These are phyloP conservation scores for Microsporum canis DNA, from an alignment of 2,329 filamentous ascomycete species.

Conservation along the genomic window DNA sequence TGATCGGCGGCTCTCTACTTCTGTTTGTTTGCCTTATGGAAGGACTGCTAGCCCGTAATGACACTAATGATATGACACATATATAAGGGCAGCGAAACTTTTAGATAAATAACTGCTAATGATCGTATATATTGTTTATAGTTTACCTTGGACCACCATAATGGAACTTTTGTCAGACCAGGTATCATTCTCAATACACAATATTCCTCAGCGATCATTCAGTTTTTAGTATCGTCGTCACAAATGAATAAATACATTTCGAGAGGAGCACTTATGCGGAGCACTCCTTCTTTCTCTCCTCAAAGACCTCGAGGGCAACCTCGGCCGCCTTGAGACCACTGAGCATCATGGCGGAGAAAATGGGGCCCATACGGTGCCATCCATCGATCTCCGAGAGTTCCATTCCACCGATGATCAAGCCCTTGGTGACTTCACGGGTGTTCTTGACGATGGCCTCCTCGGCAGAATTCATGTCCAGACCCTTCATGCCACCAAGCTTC, in stretches of 20 bases:
- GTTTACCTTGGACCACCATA: background rate
- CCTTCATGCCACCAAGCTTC: slow-evolving; percentile 82
- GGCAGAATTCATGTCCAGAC: slow-evolving; percentile 80
- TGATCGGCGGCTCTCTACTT: background rate
- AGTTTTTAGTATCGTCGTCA: background rate
- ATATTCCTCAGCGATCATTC: background rate
- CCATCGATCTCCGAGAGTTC: slow-evolving; percentile 84
- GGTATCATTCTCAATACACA: background rate
- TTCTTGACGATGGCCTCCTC: slow-evolving; percentile 91
- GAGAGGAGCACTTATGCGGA: slow-evolving; percentile 32
- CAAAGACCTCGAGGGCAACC: slow-evolving; percentile 63
- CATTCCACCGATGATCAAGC: slow-evolving; percentile 90
- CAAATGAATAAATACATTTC: background rate
- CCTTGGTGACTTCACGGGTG: slow-evolving; percentile 76
- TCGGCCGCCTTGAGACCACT: slow-evolving; percentile 83
- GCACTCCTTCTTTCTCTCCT: slow-evolving; percentile 61
- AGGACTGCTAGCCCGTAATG: background rate
- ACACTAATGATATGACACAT: background rate
- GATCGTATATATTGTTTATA: background rate
- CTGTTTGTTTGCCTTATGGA: background rate
- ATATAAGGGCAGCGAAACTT: background rate
- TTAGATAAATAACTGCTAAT: slow-evolving; percentile 1
- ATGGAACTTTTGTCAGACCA: background rate
- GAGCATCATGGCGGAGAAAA: slow-evolving; percentile 80
- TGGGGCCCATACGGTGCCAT: slow-evolving; percentile 82